These are phyloP conservation scores for Aspergillus ochraceoroseus DNA, from an alignment of 2,329 filamentous ascomycete species.

Conservation along the genomic window DNA sequence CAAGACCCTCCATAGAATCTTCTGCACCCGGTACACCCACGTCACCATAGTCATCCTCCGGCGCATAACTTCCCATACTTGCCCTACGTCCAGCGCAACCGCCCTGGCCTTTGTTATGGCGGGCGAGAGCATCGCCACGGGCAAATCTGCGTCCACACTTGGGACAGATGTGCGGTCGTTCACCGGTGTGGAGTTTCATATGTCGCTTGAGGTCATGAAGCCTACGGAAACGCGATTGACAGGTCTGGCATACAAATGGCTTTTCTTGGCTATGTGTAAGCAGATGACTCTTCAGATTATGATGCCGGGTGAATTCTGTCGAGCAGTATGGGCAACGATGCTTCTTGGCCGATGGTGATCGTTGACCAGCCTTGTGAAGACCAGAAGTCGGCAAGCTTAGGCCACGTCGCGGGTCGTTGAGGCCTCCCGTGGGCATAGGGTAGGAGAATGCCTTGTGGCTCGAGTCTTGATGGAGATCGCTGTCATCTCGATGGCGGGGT, in stretches of 20 bases:
- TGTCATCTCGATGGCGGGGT: conserved; percentile 33
- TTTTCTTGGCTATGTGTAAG: conserved; percentile 98
- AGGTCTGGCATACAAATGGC: conserved; percentile 90
- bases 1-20: conserved; percentile 59
- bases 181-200: conserved; percentile 92
- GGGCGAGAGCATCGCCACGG: conserved; percentile 85
- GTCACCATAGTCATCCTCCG: conserved; percentile 64
- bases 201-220: conserved; percentile 94
- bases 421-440: conserved; percentile 51
- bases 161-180: conserved; percentile 88
- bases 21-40: conserved; percentile 45
- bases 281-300: conserved; percentile 95
- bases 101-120: conserved; percentile 92
- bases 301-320: conserved; percentile 93
- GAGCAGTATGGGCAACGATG: conserved; percentile 96
- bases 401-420: conserved; percentile 52
- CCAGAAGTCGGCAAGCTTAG: conserved; percentile 56
- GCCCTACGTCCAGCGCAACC: conserved; percentile 88
- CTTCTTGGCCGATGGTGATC: conserved; percentile 74
- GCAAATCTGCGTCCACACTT: conserved; percentile 95
- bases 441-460: conserved; percentile 59
- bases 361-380: conserved; percentile 54
- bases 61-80: conserved; percentile 76
- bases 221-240: conserved; percentile 83
- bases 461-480: conserved; percentile 38